Evolutionary conservation across 116 monocot species (phyloP), one percentile per base, ranked within the genome.

Genomic region (Zostera marina): DNA sequence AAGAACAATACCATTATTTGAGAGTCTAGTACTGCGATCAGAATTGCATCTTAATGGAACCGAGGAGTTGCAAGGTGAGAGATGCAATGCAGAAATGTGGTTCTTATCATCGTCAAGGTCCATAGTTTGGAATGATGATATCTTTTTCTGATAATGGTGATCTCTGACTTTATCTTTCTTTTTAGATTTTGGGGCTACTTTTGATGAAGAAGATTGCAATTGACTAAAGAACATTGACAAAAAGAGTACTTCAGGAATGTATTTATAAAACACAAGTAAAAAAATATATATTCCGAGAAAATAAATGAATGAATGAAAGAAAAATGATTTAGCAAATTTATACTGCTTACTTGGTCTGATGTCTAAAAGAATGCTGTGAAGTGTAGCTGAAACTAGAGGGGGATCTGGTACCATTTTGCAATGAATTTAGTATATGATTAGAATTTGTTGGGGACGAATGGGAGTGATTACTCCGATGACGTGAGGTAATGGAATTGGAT

Each of bases 51-150:
- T 75, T 59, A 71, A 56, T 20, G 63, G 70, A 67, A 85, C 58
- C 59, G 80, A 77, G 47, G 85, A 77, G 66, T 69, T 80, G 42
- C 47, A 68, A 43, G 70, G 67, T 47, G 85, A 80, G 58, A 64
- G 68, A 13, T 59, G 63, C 51, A 71, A 60, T 58, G 85, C 70
- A 45, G 44, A 42, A 45, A 55, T 66, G 47, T 64, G 45, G 17
- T 53, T 42, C 56, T 62, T 67, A 8, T 63, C 63, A 47, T 69
- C 72, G 68, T 76, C 79, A 55, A 47, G 39, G 24, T 62, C 26
- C 48, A 58, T 23, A 22, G 13, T 72, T 47, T 79, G 71, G 45
- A 42, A 54, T 14, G 46, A 54, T 61, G 68, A 47, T 12, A 42
- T 55, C 52, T 53, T 63, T 32, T 32, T 32, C 32, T 32, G 32